Evolutionary conservation across 164 flowering plant genomes (phyloP).

Genomic region (Vitis labrusca): DNA sequence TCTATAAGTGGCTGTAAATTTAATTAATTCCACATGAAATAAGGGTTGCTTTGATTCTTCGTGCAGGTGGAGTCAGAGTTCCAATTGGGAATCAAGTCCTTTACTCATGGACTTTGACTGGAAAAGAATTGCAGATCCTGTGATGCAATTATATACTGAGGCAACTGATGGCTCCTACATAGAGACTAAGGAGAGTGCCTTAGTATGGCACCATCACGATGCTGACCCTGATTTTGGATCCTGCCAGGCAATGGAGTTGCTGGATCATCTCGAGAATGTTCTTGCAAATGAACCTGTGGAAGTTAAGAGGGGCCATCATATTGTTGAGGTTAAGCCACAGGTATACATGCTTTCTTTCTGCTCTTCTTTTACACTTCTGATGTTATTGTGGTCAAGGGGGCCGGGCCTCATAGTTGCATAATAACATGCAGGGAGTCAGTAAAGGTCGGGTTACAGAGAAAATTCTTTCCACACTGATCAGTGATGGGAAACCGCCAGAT

Average conservation of each 20-base stretch:
- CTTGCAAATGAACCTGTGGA: constrained; percentile 61
- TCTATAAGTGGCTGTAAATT: background rate
- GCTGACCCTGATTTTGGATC: constrained; percentile 56
- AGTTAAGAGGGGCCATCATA: constrained; percentile 47
- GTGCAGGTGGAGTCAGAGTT: constrained; percentile 32
- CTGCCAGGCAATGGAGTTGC: constrained; percentile 52
- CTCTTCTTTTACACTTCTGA: background rate
- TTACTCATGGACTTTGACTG: constrained; percentile 31
- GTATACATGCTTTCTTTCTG: constrained; percentile 11
- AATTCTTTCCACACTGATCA: constrained; percentile 32
- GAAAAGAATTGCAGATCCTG: constrained; percentile 45
- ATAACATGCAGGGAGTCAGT: constrained; percentile 36
- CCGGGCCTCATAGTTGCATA: background rate
- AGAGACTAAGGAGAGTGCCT: constrained; percentile 52
- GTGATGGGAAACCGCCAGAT: constrained; percentile 23
- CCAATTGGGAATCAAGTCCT: constrained; percentile 34
- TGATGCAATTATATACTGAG: constrained; percentile 44
- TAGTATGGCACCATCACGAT: constrained; percentile 59
- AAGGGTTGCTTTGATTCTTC: background rate
- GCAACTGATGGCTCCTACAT: constrained; percentile 55
- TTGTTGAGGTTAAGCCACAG: constrained; percentile 63
- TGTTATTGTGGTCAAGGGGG: background rate
- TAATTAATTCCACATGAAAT: background rate
- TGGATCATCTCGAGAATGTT: constrained; percentile 54
- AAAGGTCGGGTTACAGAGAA: constrained; percentile 43